A percentile compares a stretch with the other conserved stretches of the same genome.
These are phyloP conservation scores for Teunomyces pallodes DNA, from an alignment of 805 yeast genomes.

Conservation along the genomic window DNA sequence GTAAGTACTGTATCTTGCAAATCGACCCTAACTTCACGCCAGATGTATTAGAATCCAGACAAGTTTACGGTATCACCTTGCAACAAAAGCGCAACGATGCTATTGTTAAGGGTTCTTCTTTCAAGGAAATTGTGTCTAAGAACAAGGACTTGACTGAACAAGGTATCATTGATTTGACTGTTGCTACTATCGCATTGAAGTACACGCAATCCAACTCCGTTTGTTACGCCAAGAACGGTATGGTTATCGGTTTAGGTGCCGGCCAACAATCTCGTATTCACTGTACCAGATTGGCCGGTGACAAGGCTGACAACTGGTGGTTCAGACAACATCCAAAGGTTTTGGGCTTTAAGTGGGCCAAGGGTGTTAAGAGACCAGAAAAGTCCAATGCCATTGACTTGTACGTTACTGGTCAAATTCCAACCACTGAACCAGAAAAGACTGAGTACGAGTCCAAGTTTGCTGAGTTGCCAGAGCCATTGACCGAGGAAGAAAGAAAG, in stretches of 20 bases:
- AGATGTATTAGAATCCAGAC: slow-evolving; percentile 78
- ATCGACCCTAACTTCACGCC: slow-evolving; percentile 94
- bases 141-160: slow-evolving; percentile 88
- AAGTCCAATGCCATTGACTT: slow-evolving; percentile 97
- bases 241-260: slow-evolving; percentile 99
- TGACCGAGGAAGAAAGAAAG: slow-evolving; percentile 76
- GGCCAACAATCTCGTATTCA: slow-evolving; percentile 99
- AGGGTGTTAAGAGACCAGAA: slow-evolving; percentile 97
- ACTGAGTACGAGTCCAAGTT: slow-evolving; percentile 90
- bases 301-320: slow-evolving; percentile 99
- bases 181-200: slow-evolving; percentile 95
- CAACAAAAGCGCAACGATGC: slow-evolving; percentile 99
- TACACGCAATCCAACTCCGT: slow-evolving; percentile 99
- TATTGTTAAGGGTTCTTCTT: slow-evolving; percentile 82
- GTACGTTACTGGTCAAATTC: slow-evolving; percentile 88
- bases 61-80: slow-evolving; percentile 91
- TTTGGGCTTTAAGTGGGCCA: slow-evolving; percentile 91
- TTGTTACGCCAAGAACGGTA: slow-evolving; percentile 97
- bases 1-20: slow-evolving; percentile 94
- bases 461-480: slow-evolving; percentile 76
- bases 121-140: slow-evolving; percentile 86
- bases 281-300: slow-evolving; percentile 99
- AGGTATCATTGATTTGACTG: slow-evolving; percentile 90
- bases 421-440: slow-evolving; percentile 88
- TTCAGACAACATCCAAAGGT: slow-evolving; percentile 97